Conservation (phyloP, 805 yeast genomes). For the Grigorovia transvaalensis region DNA sequence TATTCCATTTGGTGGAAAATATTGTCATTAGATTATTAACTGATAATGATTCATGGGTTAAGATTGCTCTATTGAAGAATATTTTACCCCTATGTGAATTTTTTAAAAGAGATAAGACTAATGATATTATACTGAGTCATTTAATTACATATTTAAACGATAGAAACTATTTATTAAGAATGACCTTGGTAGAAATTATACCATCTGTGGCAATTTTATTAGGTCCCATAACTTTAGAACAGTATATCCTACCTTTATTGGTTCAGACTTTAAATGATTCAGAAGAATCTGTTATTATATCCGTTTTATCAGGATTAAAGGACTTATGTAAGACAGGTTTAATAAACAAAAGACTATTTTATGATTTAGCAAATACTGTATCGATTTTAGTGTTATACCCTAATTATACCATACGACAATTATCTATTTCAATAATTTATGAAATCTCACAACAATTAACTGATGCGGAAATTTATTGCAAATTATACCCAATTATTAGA, state of each 20-base stretch:
- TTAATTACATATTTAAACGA: conserved; percentile 86
- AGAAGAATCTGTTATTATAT: conserved; percentile 70
- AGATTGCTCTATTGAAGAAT: conserved; percentile 56
- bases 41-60: conserved; percentile 55
- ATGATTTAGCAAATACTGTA: conserved; percentile 44
- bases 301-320: conserved; percentile 52
- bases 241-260: conserved; percentile 75
- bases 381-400: conserved; percentile 70
- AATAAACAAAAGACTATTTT: conserved; percentile 38
- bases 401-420: conserved; percentile 72
- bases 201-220: conserved; percentile 67
- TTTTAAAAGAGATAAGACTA: conserved; percentile 79
- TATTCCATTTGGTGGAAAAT: conserved; percentile 43
- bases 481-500: conserved; percentile 69
- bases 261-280: conserved; percentile 76
- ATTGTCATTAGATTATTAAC: conserved; percentile 58
- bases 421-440: conserved; percentile 49
- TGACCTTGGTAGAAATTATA: conserved; percentile 62
- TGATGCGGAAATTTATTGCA: conserved; percentile 73
- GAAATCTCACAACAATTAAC: conserved; percentile 52
- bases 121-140: conserved; percentile 82
- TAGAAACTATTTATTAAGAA: conserved; percentile 51
- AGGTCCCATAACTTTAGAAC: conserved; percentile 76
- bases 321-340: conserved; percentile 48
- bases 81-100: conserved; percentile 71